Conservation (phyloP, 257 asterid genomes). For the Misopates orontium region DNA sequence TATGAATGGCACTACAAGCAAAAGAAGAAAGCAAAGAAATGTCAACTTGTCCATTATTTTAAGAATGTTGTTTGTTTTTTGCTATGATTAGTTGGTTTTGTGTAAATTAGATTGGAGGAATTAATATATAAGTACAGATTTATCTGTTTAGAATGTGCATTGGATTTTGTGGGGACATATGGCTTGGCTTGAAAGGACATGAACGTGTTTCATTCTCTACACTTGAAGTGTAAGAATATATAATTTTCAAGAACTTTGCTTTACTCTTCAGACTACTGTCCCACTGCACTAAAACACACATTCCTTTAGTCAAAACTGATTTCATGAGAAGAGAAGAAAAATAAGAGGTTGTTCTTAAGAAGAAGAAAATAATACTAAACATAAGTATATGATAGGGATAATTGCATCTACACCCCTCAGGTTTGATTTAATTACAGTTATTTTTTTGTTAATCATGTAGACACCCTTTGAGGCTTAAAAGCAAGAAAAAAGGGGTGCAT, state of each 20-base stretch:
- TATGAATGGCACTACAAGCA: slow-evolving; percentile 38
- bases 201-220: slow-evolving; percentile 47
- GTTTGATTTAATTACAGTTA: too few species aligned
- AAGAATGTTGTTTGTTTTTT: slow-evolving; percentile 19
- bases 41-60: slow-evolving; percentile 52
- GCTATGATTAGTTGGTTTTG: slow-evolving; percentile 35
- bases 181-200: slow-evolving; percentile 80
- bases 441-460: too few species aligned
- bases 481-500: too few species aligned
- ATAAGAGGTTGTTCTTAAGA: too few species aligned
- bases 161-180: slow-evolving; percentile 46
- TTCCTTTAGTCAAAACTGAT: slow-evolving; percentile 36
- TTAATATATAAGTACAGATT: slow-evolving; percentile 48
- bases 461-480: too few species aligned
- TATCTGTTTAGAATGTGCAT: slow-evolving; percentile 37
- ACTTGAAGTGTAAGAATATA: slow-evolving; percentile 74
- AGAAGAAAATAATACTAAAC: too few species aligned
- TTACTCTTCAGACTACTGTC: slow-evolving; percentile 72
- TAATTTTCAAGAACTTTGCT: slow-evolving; percentile 58
- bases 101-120: slow-evolving; percentile 32
- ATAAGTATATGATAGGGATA: too few species aligned
- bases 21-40: slow-evolving; percentile 45
- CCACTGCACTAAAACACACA: slow-evolving; percentile 28
- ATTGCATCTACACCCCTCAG: too few species aligned
- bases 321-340: slow-evolving; percentile 20